Evolutionary conservation across 495 filamentous ascomycete genomes (phyloP).

Genomic region (Cryomyces antarcticus): DNA sequence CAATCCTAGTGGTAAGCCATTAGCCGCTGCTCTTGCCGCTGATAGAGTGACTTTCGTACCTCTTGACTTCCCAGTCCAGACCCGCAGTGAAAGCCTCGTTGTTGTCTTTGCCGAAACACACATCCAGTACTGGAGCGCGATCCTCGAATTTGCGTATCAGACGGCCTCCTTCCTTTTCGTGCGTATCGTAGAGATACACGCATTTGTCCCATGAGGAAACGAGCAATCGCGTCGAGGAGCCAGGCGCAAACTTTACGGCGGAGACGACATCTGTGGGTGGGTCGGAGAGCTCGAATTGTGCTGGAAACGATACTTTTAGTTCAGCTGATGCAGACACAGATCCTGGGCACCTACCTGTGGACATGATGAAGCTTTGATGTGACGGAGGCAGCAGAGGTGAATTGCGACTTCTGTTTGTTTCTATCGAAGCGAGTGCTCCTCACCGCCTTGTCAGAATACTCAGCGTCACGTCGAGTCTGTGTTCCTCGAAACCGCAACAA

Average conservation of each 20-base stretch:
- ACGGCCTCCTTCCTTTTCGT: slow-evolving; percentile 35
- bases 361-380: too few species aligned
- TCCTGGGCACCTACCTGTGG: neutral
- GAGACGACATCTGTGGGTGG: slow-evolving; percentile 83
- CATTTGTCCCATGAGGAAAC: slow-evolving; percentile 90
- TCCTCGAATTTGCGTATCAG: slow-evolving; percentile 58
- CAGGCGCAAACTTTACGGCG: slow-evolving; percentile 62
- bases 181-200: slow-evolving; percentile 72
- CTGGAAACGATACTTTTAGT: too few species aligned
- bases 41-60: slow-evolving; percentile 22
- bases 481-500: neutral
- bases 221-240: slow-evolving; percentile 46
- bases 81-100: slow-evolving; percentile 67
- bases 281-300: slow-evolving; percentile 32
- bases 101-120: slow-evolving; percentile 72
- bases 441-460: too few species aligned
- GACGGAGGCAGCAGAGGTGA: too few species aligned
- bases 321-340: too few species aligned
- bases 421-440: too few species aligned
- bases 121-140: slow-evolving; percentile 71
- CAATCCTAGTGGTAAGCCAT: slow-evolving; percentile 29
- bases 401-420: too few species aligned
- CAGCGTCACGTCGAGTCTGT: neutral
- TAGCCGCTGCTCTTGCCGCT: too few species aligned
- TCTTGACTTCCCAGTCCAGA: slow-evolving; percentile 66